Evolutionary conservation across 164 flowering plant genomes (phyloP), one percentile per base, ranked within the genome.

Genomic region (Magnolia kwangsiensis): DNA sequence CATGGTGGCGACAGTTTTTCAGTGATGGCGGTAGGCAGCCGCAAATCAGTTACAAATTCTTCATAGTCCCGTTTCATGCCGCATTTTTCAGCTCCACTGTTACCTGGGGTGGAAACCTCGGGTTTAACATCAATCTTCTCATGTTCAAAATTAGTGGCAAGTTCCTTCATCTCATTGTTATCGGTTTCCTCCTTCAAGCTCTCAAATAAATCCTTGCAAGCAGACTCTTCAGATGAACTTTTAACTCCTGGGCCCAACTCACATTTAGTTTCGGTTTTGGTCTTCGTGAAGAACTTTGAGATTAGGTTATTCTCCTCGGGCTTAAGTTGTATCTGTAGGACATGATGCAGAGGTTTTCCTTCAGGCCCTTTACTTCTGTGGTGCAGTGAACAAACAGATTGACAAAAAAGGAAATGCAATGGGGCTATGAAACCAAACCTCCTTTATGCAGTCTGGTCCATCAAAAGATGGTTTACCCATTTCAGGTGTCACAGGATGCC

Each of bases 401-500:
- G 19, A 20, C 19, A 10, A 31, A 29, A 67, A 11, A 21, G 63
- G 3, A 66, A 75, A 70, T 37, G 65, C 10, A 67, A 8, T 8
- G 55, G 7, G 8, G 29, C 16, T 24, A 2, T 50, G 20, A 58
- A 72, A 65, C 16, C 68, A 10, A 55, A 95, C 98, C 97, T 95
- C 92, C 75, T 87, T 83, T 78, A 90, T 85, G 84, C 98, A 95
- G 80, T 95, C 97, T 51, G 97, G 96, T 65, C 92, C 95, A 77
- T 90, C 85, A 80, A 90, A 93, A 72, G 97, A 87, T 67, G 84
- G 79, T 80, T 93, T 93, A 13, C 95, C 94, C 91, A 93, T 90
- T 45, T 90, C 90, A 67, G 91, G 74, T 69, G 97, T 89, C 78
- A 95, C 98, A 20, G 98, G 91, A 72, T 90, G 86, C 98, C 98